Conservation (phyloP, 768 basidiomycete genomes). For the Trametes maxima region DNA sequence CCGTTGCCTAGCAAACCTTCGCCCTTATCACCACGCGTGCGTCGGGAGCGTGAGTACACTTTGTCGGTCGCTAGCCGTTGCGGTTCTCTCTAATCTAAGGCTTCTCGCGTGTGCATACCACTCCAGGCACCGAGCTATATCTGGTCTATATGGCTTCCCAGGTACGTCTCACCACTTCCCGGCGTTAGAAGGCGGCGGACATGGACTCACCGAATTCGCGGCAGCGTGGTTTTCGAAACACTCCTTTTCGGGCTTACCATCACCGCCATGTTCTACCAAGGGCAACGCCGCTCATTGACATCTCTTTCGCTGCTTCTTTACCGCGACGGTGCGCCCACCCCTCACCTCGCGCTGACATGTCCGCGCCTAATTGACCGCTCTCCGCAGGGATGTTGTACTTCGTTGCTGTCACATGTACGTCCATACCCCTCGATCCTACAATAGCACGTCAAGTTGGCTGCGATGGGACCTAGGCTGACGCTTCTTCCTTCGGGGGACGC, state of each 20-base stretch:
- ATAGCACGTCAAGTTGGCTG: background rate
- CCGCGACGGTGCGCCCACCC: constrained; percentile 26
- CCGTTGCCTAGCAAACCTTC: constrained; percentile 21
- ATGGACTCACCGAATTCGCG: background rate
- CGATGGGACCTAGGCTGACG: background rate
- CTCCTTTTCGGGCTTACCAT: constrained; percentile 33
- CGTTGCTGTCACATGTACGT: constrained; percentile 30
- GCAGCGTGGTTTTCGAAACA: constrained; percentile 32
- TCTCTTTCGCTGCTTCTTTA: constrained; percentile 30
- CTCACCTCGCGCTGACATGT: background rate
- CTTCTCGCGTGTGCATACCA: background rate
- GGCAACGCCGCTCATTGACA: constrained; percentile 26
- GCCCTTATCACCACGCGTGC: constrained; percentile 29
- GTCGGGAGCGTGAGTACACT: constrained; percentile 28
- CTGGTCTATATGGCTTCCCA: constrained; percentile 34
- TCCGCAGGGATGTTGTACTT: constrained; percentile 31
- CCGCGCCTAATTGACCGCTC: background rate
- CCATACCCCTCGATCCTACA: background rate
- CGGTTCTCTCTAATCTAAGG: background rate
- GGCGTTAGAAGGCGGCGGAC: background rate
- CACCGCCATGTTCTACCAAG: constrained; percentile 27
- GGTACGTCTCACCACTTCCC: constrained; percentile 7
- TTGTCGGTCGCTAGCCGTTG: background rate
- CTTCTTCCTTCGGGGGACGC: background rate
- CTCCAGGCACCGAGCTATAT: constrained; percentile 29